Conservation (phyloP, 2,329 filamentous ascomycete species). For the Juglanconis juglandina region DNA sequence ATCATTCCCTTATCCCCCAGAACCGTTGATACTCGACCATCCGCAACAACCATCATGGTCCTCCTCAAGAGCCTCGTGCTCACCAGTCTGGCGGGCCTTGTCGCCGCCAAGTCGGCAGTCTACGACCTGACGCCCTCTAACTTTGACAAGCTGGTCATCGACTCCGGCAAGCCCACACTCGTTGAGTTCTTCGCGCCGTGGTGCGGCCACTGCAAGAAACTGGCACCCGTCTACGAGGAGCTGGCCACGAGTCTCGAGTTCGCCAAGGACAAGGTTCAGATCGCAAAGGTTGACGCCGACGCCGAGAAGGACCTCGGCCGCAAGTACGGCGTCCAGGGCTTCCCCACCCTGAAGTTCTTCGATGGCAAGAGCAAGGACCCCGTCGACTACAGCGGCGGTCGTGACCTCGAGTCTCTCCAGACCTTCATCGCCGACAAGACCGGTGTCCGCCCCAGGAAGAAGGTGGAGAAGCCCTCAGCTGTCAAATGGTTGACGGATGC, state of each 20-base stretch:
- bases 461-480: slow-evolving; percentile 67
- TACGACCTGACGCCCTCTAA: slow-evolving; percentile 85
- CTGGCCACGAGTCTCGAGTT: slow-evolving; percentile 72
- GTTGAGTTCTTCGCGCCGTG: slow-evolving; percentile 98
- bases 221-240: slow-evolving; percentile 93
- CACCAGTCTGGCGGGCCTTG: slow-evolving; percentile 51
- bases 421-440: slow-evolving; percentile 85
- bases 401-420: slow-evolving; percentile 81
- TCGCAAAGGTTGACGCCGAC: slow-evolving; percentile 96
- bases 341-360: slow-evolving; percentile 97
- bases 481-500: slow-evolving; percentile 78
- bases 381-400: slow-evolving; percentile 78
- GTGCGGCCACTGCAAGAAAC: slow-evolving; percentile 98
- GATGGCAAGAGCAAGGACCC: slow-evolving; percentile 89
- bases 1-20: not conserved
- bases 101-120: slow-evolving; percentile 74
- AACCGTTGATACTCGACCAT: not conserved
- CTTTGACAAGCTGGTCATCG: slow-evolving; percentile 85
- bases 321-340: slow-evolving; percentile 85
- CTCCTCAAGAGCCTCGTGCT: slow-evolving; percentile 59
- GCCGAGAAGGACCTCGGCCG: slow-evolving; percentile 79
- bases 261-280: slow-evolving; percentile 69
- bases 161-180: slow-evolving; percentile 90
- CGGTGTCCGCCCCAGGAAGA: slow-evolving; percentile 74
- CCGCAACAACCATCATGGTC: slow-evolving; percentile 42